Percentiles rank a stretch among this genome's conserved stretches.
Evolutionary conservation across 148 eudicot species (phyloP).

Genomic region (Cornus florida): DNA sequence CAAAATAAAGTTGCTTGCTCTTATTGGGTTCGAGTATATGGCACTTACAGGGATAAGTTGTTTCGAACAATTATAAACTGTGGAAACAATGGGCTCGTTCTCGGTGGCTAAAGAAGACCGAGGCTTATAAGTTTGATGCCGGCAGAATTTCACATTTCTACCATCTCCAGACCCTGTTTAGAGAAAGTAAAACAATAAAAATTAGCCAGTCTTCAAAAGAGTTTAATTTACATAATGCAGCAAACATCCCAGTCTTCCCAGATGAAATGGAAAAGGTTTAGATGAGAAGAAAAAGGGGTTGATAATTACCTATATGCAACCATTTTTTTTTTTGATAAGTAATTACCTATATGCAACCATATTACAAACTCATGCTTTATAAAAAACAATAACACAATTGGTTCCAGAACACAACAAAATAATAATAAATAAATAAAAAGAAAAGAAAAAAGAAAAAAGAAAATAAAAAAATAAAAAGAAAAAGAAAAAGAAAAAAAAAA

Average conservation of each 20-base stretch:
- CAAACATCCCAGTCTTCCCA: background rate
- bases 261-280: background rate
- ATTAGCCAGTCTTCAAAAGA: background rate
- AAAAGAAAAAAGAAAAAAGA: no score
- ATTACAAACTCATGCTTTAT: background rate
- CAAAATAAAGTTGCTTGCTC: background rate
- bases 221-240: background rate
- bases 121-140: slow-evolving; percentile 11
- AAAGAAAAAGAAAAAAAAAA: no score
- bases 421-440: no score
- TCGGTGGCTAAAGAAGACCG: slow-evolving; percentile 4
- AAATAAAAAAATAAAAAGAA: no score
- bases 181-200: slow-evolving; percentile 6
- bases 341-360: background rate
- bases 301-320: background rate
- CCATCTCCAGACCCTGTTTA: slow-evolving; percentile 1
- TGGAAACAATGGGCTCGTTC: background rate
- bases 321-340: no score
- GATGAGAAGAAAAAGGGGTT: background rate
- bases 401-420: background rate
- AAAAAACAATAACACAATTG: background rate
- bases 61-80: slow-evolving; percentile 6
- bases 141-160: no score
- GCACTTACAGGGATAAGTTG: slow-evolving; percentile 21
- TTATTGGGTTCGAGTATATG: background rate